A percentile compares a stretch with the other conserved stretches of the same genome.
Evolutionary conservation across 2,329 filamentous ascomycete species (phyloP).

Genomic region (Sporothrix sp.): DNA sequence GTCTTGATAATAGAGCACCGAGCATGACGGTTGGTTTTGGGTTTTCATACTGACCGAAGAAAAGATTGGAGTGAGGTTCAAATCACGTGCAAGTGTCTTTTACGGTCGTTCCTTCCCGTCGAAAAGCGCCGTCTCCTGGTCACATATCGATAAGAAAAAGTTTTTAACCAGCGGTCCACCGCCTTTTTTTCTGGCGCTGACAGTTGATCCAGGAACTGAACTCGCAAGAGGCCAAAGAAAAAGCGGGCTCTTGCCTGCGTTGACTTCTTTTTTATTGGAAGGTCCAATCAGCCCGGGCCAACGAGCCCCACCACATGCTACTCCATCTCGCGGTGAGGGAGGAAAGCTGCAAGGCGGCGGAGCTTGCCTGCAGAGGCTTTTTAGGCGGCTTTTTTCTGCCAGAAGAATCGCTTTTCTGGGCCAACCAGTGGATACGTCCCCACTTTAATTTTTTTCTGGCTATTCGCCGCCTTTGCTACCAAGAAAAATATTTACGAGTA

Average conservation of each 20-base stretch:
- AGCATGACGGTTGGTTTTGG: too few species aligned
- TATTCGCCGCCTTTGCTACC: not conserved
- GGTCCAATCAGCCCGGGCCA: not conserved
- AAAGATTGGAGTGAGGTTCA: not conserved
- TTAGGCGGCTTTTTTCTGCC: slow-evolving; percentile 9
- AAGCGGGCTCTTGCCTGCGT: not conserved
- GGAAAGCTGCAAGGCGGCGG: not conserved
- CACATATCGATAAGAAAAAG: slow-evolving; percentile 14
- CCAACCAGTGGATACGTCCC: slow-evolving; percentile 10
- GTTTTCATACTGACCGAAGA: not conserved
- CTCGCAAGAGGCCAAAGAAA: not conserved
- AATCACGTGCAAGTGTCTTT: not conserved
- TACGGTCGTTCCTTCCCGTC: not conserved
- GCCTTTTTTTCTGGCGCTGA: not conserved
- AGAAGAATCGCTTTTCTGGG: slow-evolving; percentile 14
- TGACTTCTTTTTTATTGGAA: too few species aligned
- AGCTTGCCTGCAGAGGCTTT: not conserved
- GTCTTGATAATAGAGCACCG: not conserved
- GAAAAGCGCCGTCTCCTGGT: slow-evolving; percentile 6
- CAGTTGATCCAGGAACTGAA: not conserved
- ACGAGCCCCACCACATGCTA: not conserved
- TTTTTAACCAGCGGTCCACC: not conserved
- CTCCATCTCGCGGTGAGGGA: slow-evolving; percentile 7
- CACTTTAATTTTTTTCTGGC: slow-evolving; percentile 18
- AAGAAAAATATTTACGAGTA: slow-evolving; percentile 15